A percentile compares a stretch with the other conserved stretches of the same genome.
Conservation (phyloP, 768 basidiomycete species). For the Termitomyces sp. region DNA sequence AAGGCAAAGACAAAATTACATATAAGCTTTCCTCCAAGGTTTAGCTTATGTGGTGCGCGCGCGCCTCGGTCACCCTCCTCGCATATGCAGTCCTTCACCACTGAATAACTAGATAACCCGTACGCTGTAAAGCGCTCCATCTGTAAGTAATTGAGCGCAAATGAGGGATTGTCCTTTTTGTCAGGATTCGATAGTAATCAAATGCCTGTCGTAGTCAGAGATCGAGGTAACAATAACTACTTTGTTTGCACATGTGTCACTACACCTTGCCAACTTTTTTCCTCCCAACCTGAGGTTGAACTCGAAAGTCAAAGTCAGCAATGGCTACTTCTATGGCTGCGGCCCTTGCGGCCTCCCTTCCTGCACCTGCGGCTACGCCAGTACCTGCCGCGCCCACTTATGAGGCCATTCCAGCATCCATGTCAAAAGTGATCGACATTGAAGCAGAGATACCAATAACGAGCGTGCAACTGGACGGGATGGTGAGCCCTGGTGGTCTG, state of each 20-base stretch:
- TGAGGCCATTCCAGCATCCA: constrained; percentile 87
- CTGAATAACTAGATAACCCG: background rate
- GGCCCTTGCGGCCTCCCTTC: constrained; percentile 80
- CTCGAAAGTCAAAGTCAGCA: constrained; percentile 15
- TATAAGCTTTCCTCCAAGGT: background rate
- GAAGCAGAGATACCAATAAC: constrained; percentile 84
- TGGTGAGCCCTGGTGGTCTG: constrained; percentile 49
- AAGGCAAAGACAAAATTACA: background rate
- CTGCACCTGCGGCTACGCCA: constrained; percentile 57
- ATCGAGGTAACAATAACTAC: background rate
- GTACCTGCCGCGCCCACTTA: constrained; percentile 62
- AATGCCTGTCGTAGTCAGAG: background rate
- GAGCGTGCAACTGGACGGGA: constrained; percentile 77
- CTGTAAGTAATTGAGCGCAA: background rate
- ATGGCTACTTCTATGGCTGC: constrained; percentile 91
- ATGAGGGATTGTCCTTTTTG: background rate
- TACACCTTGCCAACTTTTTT: constrained; percentile 20
- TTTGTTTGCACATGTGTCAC: constrained; percentile 28
- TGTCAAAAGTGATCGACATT: constrained; percentile 91
- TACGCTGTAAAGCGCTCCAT: background rate
- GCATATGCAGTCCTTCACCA: background rate
- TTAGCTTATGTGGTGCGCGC: constrained; percentile 5
- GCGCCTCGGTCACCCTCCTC: background rate
- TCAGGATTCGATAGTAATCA: background rate
- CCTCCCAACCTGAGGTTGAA: background rate